phyloP scores from a whole-genome alignment of 306 rosid genomes.

The cucumber (Cucumis sativus) region Cucumber_9930_V3 NC_026657.2:32070501-32071000 shows the following conservation, averaged over 20 bases:
- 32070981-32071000: too few species aligned
- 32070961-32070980: neutral
- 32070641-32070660: conserved; percentile 3
- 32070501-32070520: conserved; percentile 65
- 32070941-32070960: too few species aligned
- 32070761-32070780: conserved; percentile 4
- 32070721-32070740: neutral
- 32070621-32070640: neutral
- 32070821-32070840: neutral
- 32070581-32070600: neutral
- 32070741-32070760: neutral
- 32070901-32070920: neutral
- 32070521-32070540: neutral
- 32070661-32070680: conserved; percentile 5
- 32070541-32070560: neutral
- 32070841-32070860: neutral
- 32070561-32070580: neutral
- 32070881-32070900: neutral
- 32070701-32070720: conserved; percentile 9
- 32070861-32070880: neutral
- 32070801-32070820: neutral
- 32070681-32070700: neutral
- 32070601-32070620: neutral
- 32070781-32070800: neutral
- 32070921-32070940: too few species aligned